phyloP scores from a whole-genome alignment of 2,329 filamentous ascomycete genomes.

The Clathrospora elynae region DNA sequence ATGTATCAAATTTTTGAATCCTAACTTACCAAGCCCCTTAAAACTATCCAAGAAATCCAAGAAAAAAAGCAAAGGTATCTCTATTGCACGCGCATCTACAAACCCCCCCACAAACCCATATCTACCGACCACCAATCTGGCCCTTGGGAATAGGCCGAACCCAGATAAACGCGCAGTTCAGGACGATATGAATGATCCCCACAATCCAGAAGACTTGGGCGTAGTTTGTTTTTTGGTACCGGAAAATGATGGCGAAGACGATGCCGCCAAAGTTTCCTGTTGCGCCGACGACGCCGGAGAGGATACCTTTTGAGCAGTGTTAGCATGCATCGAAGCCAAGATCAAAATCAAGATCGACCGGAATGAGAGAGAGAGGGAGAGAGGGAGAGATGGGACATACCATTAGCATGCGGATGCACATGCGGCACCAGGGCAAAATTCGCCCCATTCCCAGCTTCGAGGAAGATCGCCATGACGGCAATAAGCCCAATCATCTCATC shows the following conservation, averaged over 20 bases:
- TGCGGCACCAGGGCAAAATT: slow-evolving; percentile 88
- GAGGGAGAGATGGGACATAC: slow-evolving; percentile 46
- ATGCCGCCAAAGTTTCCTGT: slow-evolving; percentile 85
- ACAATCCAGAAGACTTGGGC: slow-evolving; percentile 79
- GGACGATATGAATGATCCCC: slow-evolving; percentile 71
- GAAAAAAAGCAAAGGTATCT: no score
- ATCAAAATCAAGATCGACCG: no score
- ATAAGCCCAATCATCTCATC: slow-evolving; percentile 76
- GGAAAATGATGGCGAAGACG: slow-evolving; percentile 81
- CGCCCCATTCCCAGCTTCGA: slow-evolving; percentile 83
- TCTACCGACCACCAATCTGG: slow-evolving; percentile 56
- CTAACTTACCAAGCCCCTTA: no score
- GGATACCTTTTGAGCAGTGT: slow-evolving; percentile 52
- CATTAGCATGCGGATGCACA: slow-evolving; percentile 82
- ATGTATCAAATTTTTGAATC: no score
- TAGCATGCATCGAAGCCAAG: no score
- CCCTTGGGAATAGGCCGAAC: slow-evolving; percentile 63
- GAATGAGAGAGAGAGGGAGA: not conserved
- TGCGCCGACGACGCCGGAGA: slow-evolving; percentile 79
- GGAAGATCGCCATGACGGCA: slow-evolving; percentile 77
- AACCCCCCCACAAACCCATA: no score
- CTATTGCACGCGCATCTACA: no score
- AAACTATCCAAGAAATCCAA: no score
- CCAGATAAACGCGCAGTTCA: slow-evolving; percentile 71
- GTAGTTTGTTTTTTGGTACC: slow-evolving; percentile 73